phyloP scores from a whole-genome alignment of 208 protist genomes.

The Sergeia podlipaevii region DNA sequence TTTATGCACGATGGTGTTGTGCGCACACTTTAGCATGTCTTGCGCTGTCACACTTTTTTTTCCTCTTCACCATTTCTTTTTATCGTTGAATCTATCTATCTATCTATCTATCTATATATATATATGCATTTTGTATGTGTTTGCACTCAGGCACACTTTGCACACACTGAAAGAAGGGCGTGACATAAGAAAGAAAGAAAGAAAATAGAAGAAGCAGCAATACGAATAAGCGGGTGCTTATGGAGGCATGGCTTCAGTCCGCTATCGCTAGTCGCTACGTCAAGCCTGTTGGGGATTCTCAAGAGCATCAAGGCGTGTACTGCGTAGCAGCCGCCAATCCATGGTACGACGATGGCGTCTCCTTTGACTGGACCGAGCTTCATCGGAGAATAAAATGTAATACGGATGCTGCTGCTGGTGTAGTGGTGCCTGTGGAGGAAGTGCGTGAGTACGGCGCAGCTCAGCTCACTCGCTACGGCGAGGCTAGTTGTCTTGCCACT shows the following conservation, averaged over 20 bases:
- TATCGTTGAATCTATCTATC: too few species aligned
- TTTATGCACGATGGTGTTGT: not conserved
- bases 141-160: too few species aligned
- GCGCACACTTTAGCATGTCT: not conserved
- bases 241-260: conserved; percentile 40
- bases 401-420: too few species aligned
- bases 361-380: conserved; percentile 57
- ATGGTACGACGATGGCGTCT: conserved; percentile 65
- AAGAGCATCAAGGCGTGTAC: conserved; percentile 24
- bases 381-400: too few species aligned
- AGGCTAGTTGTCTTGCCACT: conserved; percentile 17
- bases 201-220: not conserved
- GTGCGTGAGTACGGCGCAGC: not conserved
- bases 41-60: not conserved
- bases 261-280: conserved; percentile 23
- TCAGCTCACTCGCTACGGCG: not conserved
- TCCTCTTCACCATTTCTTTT: too few species aligned
- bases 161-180: too few species aligned
- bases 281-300: not conserved
- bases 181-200: not conserved
- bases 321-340: conserved; percentile 34
- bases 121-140: too few species aligned
- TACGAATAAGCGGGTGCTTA: not conserved
- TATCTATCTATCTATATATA: too few species aligned
- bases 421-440: too few species aligned